Base-by-base conservation (phyloP, 179 eudicot species). In the Drosera spatulata region DNA sequence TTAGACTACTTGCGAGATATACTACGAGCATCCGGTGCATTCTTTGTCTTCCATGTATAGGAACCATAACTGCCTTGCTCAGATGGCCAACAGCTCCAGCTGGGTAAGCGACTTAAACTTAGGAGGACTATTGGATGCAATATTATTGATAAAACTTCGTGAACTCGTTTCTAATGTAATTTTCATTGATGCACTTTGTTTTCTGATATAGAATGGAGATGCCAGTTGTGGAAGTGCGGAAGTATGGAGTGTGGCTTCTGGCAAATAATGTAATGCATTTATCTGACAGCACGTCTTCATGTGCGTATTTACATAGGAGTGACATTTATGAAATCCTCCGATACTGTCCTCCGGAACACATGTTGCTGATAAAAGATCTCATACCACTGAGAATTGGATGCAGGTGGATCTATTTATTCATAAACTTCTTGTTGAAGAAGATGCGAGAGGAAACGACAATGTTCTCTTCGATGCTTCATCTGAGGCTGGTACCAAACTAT, bases 71-170 rank as follows among this genome's bases (percentile, higher is more conserved):
- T 69, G 87, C 91, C 50, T 65, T 85, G 70, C 71, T 85, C 67
- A 71, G 91, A 50, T 85, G 91, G 91, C 91, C 91, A 64, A 85
- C 91, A 58, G 87, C 91, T 75, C 91, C 85, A 51, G 58, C 80
- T 66, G 85, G 87, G 91, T 85, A 82, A 58, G 56, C 14, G 52
- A 51, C 44, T 22, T 44, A 7, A 46, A 53, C 33, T 22, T 22
- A 1, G 33, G 33, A 22, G 1, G 33, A 22, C 33, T 22, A 22
- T 22, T 22, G 33, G 33, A 22, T 22, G 33, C 33, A 22, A 22
- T 22, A 22, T 22, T 22, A 22, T 22, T 51, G 33, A 10, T 37
- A 14, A 51, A 51, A 5, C 14, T 14, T 12, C 14, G 61, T 14
- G 9, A 37, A 55, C 43, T 1, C 44, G 59, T 15, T 49, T n/a